Base-by-base conservation (phyloP, 75 land plant genomes). In the Ceratopteris richardii region DNA sequence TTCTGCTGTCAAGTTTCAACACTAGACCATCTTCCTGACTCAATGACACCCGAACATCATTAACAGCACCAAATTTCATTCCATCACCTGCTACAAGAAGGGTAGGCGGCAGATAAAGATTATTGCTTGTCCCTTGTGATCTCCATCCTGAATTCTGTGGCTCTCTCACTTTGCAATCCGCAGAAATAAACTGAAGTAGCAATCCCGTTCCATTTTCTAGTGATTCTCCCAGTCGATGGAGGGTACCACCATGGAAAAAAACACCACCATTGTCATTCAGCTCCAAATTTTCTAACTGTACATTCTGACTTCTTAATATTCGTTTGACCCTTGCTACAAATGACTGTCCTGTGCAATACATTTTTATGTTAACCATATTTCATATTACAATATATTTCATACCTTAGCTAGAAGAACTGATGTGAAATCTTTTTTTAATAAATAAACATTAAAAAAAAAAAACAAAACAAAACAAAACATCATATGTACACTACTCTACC, bases 161-260 rank as follows among this genome's bases (percentile, higher is more conserved):
- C 3, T 46, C 48, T 46, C 48, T 46, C 21, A 46, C 48, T 17
- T 46, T 46, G 48, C 48, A 46, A 20, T 46, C 48, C 21, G 48
- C 48, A 17, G 48, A 46, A 17, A 46, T 46, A 20, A 46, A 46
- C 48, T 46, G 48, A n/a, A 46, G 21, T 20, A 46, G 48, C 48
- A 46, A 46, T 2, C 21, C 21, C 17, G 48, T 46, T 20, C 48
- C 14, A 14, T 20, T 20, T 17, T n/a, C 21, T 3, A 17, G 48
- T 2, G 14, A 5, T 20, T 46, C 48, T n/a, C 48, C 48, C 3
- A 46, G 4, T 7, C 48, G 48, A 20, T 46, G 21, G 3, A 46
- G n/a, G 3, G 48, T 46, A 17, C 48, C 21, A 20, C 48, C 48
- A n/a, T 46, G 48, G 48, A 46, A 46, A 46, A 46, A 46, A 2